These are phyloP conservation scores for Termitomyces bulborhizus DNA, from an alignment of 768 basidiomycete species.

Conservation along the genomic window DNA sequence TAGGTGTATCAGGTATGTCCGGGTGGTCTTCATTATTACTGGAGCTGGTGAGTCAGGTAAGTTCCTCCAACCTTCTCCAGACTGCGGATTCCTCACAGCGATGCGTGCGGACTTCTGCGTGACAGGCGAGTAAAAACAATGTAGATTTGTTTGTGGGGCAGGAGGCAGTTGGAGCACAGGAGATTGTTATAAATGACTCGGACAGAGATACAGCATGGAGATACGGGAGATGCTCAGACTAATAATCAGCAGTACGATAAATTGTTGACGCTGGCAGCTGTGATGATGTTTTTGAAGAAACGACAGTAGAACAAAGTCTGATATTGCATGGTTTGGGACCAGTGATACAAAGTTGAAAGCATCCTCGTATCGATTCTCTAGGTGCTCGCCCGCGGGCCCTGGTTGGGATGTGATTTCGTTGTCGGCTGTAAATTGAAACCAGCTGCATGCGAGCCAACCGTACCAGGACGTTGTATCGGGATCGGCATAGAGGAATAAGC, in stretches of 20 bases:
- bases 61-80: too few species aligned
- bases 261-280: not conserved
- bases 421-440: not conserved
- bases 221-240: not conserved
- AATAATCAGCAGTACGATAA: not conserved
- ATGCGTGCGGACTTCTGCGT: too few species aligned
- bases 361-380: not conserved
- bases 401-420: not conserved
- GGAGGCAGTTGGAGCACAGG: too few species aligned
- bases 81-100: too few species aligned
- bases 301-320: not conserved
- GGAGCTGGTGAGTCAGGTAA: too few species aligned
- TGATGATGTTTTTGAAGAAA: not conserved
- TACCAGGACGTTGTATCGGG: slow-evolving; percentile 10
- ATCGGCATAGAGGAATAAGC: not conserved
- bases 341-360: not conserved
- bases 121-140: too few species aligned
- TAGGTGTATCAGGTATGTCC: too few species aligned
- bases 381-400: slow-evolving; percentile 1
- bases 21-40: too few species aligned
- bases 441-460: not conserved
- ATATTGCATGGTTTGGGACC: not conserved
- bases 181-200: not conserved
- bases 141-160: too few species aligned
- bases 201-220: not conserved